These are phyloP conservation scores for Eutrema salsugineum DNA, from an alignment of 441 rosid genomes.

Conservation along the genomic window DNA sequence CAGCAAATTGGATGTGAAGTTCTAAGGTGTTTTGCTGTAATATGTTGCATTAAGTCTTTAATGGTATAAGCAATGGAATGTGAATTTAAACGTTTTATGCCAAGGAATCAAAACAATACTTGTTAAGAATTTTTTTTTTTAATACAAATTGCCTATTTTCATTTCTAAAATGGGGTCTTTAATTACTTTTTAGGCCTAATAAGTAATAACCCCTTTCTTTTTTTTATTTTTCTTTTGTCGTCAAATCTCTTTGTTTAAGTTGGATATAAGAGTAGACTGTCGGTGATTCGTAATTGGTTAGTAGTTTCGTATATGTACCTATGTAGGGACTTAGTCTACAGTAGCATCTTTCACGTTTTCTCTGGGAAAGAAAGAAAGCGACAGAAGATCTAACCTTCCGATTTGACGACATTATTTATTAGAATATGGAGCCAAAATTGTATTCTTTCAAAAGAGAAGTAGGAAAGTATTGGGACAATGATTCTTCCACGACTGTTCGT, in stretches of 20 bases:
- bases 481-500: background rate
- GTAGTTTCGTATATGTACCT: background rate
- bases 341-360: slow-evolving; percentile 9
- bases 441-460: background rate
- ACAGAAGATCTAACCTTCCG: slow-evolving; percentile 14
- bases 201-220: background rate
- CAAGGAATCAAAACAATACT: background rate
- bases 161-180: background rate
- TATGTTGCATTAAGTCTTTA: no score
- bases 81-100: background rate
- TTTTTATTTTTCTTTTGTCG: no score
- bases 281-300: background rate
- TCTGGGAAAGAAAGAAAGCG: slow-evolving; percentile 3
- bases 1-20: no score
- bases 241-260: background rate
- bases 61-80: no score
- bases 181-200: background rate
- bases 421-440: background rate
- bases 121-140: no score
- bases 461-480: background rate
- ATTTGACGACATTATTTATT: background rate
- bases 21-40: no score
- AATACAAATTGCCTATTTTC: background rate
- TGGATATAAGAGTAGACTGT: background rate
- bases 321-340: slow-evolving; percentile 4